Base-by-base conservation (phyloP, 139 green algal genomes). In the Coelastrella sp. region DNA sequence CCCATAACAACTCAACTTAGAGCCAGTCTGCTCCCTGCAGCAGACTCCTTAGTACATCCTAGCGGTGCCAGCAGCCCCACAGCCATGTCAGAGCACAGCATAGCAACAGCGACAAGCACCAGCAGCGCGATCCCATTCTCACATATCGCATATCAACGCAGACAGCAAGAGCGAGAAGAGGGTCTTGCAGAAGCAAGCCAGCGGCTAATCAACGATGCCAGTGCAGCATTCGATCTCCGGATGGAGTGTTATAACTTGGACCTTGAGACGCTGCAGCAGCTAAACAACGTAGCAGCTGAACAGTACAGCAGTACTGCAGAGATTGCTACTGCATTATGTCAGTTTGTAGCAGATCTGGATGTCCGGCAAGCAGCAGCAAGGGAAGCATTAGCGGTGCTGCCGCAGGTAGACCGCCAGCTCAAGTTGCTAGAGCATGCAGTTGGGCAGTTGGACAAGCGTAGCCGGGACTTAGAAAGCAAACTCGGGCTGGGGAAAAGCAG, bases 41-140 rank as follows among this genome's bases (percentile, higher is more conserved):
- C 14, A 75, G 80, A 76, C 23, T 75, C 47, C 19, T 5, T 66
- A 64, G 6, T 20, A 64, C 16, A 11, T 19, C 85, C 32, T 10
- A 91, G 87, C 23, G 66, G 65, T 68, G 23, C 14, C 65, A 87
- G 76, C 47, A 87, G 78, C 65, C 87, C 87, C 4, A 87, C 74
- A 23, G 87, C 74, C 2, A 64, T 57, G 2, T 91, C 87, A 47
- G 87, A 86, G 47, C 54, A 73, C 87, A 91, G 87, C 56, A 23
- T 22, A 2, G 64, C 77, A 22, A 80, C 87, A 74, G 66, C 78
- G 4, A 74, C 77, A 58, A 86, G 87, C 64, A 23, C 73, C 23
- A 73, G 74, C 86, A 83, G 86, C 86, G 54, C 86, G 3, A 54
- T 87, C 0, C 87, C 87, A 3, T 91, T 91, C 47, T 80, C 87